phyloP scores from a whole-genome alignment of 306 rosid species.

The Lathyrus tuberosus region DNA sequence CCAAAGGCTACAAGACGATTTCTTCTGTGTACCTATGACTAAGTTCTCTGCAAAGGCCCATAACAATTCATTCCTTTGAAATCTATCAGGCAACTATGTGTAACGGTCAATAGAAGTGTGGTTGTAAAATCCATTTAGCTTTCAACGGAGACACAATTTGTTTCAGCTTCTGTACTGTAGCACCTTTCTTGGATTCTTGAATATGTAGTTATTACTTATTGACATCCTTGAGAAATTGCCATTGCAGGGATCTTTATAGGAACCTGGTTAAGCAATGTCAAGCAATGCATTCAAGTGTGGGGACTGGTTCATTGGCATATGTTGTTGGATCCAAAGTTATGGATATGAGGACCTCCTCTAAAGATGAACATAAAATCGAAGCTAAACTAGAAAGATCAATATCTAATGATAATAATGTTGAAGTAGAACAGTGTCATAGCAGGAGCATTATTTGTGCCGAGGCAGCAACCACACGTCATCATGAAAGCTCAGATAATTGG shows the following conservation, averaged over 20 bases:
- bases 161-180: conserved; percentile 22
- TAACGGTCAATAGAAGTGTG: conserved; percentile 28
- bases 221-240: conserved; percentile 33
- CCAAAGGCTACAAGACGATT: neutral
- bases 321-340: conserved; percentile 88
- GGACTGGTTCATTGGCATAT: conserved; percentile 94
- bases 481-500: conserved; percentile 59
- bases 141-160: conserved; percentile 30
- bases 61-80: conserved; percentile 34
- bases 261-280: conserved; percentile 85
- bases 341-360: conserved; percentile 89
- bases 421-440: conserved; percentile 50
- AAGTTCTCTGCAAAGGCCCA: neutral
- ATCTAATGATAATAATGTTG: conserved; percentile 50
- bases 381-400: conserved; percentile 56
- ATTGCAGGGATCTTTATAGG: conserved; percentile 77
- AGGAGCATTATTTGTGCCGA: conserved; percentile 55
- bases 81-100: conserved; percentile 25
- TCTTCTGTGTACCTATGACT: neutral
- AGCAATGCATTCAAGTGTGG: conserved; percentile 84
- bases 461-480: conserved; percentile 47
- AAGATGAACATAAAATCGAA: conserved; percentile 49
- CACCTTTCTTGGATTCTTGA: conserved; percentile 33
- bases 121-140: conserved; percentile 23
- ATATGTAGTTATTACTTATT: conserved; percentile 28